phyloP scores from a whole-genome alignment of 2,329 filamentous ascomycete species.

The Tolypocladium ophioglossoides region DNA sequence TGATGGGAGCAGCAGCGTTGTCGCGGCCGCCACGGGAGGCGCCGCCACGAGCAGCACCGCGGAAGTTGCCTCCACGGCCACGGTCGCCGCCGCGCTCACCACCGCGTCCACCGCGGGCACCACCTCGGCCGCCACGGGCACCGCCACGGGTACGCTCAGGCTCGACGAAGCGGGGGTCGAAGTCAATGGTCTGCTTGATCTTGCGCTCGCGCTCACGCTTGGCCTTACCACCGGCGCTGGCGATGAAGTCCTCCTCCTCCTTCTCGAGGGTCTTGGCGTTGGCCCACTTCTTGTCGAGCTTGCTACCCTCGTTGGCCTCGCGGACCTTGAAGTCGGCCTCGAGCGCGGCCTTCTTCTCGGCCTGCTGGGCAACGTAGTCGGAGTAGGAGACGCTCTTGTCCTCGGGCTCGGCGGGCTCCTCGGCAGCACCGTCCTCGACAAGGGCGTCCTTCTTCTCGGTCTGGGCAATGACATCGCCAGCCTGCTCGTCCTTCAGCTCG shows the following conservation, averaged over 20 bases:
- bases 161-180: conserved; percentile 77
- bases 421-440: conserved; percentile 35
- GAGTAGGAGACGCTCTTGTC: conserved; percentile 86
- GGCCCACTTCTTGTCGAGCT: conserved; percentile 87
- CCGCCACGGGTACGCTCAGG: conserved; percentile 46
- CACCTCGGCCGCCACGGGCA: conserved; percentile 41
- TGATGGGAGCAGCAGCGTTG: conserved; percentile 30
- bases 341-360: conserved; percentile 66
- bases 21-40: conserved; percentile 24
- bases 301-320: conserved; percentile 85
- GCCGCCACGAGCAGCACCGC: conserved; percentile 18
- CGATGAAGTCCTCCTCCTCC: conserved; percentile 67
- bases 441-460: conserved; percentile 66
- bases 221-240: conserved; percentile 64
- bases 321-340: conserved; percentile 58
- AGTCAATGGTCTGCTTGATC: conserved; percentile 81
- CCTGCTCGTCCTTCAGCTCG: conserved; percentile 85
- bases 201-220: conserved; percentile 82
- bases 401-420: conserved; percentile 52
- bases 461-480: conserved; percentile 80
- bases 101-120: conserved; percentile 36
- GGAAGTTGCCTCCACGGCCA: conserved; percentile 30
- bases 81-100: conserved; percentile 38
- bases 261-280: conserved; percentile 63
- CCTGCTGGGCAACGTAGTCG: conserved; percentile 69